Evolutionary conservation across 495 filamentous ascomycete species (phyloP).

Genomic region (Mycothermus thermophilus): DNA sequence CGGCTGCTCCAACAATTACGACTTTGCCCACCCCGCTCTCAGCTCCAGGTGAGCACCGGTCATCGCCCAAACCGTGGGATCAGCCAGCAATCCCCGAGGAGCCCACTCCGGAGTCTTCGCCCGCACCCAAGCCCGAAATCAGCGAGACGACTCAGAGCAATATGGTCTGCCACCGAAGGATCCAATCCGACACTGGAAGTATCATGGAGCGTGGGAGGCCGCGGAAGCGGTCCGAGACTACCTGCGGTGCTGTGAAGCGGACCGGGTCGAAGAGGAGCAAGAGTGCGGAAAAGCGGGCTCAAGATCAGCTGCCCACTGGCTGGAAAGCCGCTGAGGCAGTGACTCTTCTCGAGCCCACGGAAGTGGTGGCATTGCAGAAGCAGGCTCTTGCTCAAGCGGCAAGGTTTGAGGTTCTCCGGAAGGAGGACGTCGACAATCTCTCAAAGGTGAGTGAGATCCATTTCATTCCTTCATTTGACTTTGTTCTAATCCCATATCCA

Average conservation of each 20-base stretch:
- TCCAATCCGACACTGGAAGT: slow-evolving; percentile 43
- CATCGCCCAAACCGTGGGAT: slow-evolving; percentile 35
- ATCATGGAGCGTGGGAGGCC: slow-evolving; percentile 48
- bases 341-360: slow-evolving; percentile 30
- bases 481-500: slow-evolving; percentile 16
- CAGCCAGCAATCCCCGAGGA: slow-evolving; percentile 17
- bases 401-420: slow-evolving; percentile 52
- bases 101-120: slow-evolving; percentile 9
- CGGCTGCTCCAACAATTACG: slow-evolving; percentile 24
- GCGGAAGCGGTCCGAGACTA: slow-evolving; percentile 29
- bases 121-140: slow-evolving; percentile 20
- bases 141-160: slow-evolving; percentile 19
- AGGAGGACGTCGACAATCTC: slow-evolving; percentile 51
- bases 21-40: slow-evolving; percentile 35
- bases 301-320: slow-evolving; percentile 44
- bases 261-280: slow-evolving; percentile 24
- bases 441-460: slow-evolving; percentile 36
- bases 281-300: slow-evolving; percentile 35
- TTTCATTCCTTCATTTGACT: neutral
- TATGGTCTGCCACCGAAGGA: slow-evolving; percentile 25
- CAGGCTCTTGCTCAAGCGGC: slow-evolving; percentile 51
- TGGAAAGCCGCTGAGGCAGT: slow-evolving; percentile 39
- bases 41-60: slow-evolving; percentile 27
- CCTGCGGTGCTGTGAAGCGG: slow-evolving; percentile 19
- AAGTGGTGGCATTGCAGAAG: slow-evolving; percentile 41